Evolutionary conservation across 768 basidiomycete genomes (phyloP).

Genomic region (Suillus ampliporus): DNA sequence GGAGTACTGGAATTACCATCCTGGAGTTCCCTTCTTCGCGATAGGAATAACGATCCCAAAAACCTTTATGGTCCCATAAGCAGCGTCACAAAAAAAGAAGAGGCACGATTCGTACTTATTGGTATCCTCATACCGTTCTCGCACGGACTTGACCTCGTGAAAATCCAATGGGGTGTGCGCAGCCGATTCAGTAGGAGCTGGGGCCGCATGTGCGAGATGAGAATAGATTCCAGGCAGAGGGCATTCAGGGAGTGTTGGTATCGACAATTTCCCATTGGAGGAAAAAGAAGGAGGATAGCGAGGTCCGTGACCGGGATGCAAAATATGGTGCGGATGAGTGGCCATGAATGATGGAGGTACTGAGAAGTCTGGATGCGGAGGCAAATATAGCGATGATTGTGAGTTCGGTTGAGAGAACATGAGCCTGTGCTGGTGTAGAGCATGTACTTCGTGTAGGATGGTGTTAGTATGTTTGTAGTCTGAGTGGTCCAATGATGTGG

Average conservation of each 20-base stretch:
- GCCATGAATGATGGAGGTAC: slow-evolving; percentile 1
- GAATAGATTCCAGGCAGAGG: slow-evolving; percentile 10
- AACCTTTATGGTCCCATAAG: slow-evolving; percentile 46
- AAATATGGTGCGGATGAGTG: slow-evolving; percentile 9
- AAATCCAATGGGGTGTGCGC: slow-evolving; percentile 23
- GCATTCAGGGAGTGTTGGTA: slow-evolving; percentile 10
- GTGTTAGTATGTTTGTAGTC: slow-evolving; percentile 66
- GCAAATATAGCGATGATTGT: slow-evolving; percentile 15
- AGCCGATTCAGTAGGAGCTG: slow-evolving; percentile 8
- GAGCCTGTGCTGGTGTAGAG: slow-evolving; percentile 67
- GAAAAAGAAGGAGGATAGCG: slow-evolving; percentile 6
- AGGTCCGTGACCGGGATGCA: slow-evolving; percentile 8
- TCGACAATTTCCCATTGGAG: slow-evolving; percentile 12
- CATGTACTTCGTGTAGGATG: slow-evolving; percentile 73
- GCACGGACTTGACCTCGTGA: slow-evolving; percentile 53
- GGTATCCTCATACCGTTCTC: slow-evolving; percentile 63
- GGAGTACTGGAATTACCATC: slow-evolving; percentile 5
- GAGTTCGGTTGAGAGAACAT: slow-evolving; percentile 38
- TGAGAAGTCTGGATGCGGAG: neutral
- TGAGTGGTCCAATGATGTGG: slow-evolving; percentile 15
- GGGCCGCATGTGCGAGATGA: slow-evolving; percentile 10
- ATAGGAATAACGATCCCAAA: slow-evolving; percentile 68
- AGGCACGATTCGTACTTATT: slow-evolving; percentile 57
- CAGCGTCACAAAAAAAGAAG: slow-evolving; percentile 3
- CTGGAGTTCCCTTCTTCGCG: slow-evolving; percentile 49